Conservation (phyloP, 140 eudicot genomes). For the Flaveria floridana region DNA sequence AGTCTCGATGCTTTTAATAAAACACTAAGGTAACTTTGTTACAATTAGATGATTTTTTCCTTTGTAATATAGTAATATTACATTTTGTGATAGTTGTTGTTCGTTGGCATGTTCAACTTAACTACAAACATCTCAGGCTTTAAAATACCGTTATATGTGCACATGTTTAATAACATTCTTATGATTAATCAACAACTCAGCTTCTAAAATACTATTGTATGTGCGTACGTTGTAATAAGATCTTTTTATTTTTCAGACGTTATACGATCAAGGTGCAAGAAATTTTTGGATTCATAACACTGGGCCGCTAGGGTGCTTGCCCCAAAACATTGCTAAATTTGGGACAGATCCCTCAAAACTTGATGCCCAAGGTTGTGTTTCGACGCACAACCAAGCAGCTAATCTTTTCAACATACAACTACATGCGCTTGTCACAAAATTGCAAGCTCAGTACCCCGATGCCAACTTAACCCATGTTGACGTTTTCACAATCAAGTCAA, state of each 20-base stretch:
- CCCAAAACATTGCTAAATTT: constrained; percentile 63
- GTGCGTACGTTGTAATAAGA: neutral
- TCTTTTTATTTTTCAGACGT: constrained; percentile 35
- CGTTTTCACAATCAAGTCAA: constrained; percentile 56
- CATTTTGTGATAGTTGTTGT: no score
- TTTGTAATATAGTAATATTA: no score
- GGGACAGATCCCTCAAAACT: constrained; percentile 75
- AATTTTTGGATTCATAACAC: constrained; percentile 82
- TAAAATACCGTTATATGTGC: neutral
- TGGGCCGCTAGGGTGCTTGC: constrained; percentile 76
- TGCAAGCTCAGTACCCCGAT: constrained; percentile 57
- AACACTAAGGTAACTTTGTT: no score
- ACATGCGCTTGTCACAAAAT: constrained; percentile 56
- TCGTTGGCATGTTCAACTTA: neutral
- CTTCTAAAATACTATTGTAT: no score
- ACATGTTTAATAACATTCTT: neutral
- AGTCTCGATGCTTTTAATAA: no score
- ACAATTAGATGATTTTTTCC: no score
- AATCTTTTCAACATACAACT: constrained; percentile 66
- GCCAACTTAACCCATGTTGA: constrained; percentile 66
- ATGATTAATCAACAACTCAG: no score
- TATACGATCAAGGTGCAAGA: constrained; percentile 68
- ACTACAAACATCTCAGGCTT: neutral
- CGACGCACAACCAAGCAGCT: constrained; percentile 61
- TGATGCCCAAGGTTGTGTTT: constrained; percentile 69